Evolutionary conservation across 371 early-diverging fungal species (phyloP), one percentile per base, ranked within the genome.

Genomic region (Mortierella sp.): DNA sequence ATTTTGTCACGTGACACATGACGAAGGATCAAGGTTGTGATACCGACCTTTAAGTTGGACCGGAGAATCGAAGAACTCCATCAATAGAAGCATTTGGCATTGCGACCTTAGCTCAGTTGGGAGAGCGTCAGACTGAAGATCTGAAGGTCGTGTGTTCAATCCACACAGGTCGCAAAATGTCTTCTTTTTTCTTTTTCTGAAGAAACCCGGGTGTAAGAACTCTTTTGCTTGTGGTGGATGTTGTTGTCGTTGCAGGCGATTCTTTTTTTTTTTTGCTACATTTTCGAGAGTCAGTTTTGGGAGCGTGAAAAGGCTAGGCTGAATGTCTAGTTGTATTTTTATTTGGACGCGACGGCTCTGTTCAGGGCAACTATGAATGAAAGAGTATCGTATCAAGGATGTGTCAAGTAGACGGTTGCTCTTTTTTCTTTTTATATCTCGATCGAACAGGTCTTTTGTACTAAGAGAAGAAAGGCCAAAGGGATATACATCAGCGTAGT

Each of bases 71-170:
- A 19, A 48, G n/a, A 22, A 22, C n/a, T 13, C 5, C 48, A 48
- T 48, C 48, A n/a, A 48, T 19, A 19, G 19, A 22, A 4, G n/a
- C 2, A n/a, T 22, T 22, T 22, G n/a, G 48, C n/a, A 1, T 13
- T 13, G 48, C 48, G 48, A 48, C 48, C n/a, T 48, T 48, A 48
- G 48, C 48, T 48, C 48, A 48, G 48, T 48, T 48, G 48, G 48
- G 48, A 48, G 48, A 48, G 48, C 47, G 47, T 48, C 48, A 48
- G 48, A 48, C 48, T 48, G 48, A 48, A 48, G 48, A 29, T 64
- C 39, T 64, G 64, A n/a, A 64, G 64, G 40, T 61, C 61, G 34
- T 34, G 34, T 61, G 61, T 37, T 29, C 29, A 37, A 61, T 61
- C 61, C 61, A 61, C 37, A 61, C 37, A 34, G 14, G 29, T 34